Evolutionary conservation across 2,329 filamentous ascomycete genomes (phyloP), one percentile per base, ranked within the genome.

Genomic region (Golovinomyces cichoracearum): DNA sequence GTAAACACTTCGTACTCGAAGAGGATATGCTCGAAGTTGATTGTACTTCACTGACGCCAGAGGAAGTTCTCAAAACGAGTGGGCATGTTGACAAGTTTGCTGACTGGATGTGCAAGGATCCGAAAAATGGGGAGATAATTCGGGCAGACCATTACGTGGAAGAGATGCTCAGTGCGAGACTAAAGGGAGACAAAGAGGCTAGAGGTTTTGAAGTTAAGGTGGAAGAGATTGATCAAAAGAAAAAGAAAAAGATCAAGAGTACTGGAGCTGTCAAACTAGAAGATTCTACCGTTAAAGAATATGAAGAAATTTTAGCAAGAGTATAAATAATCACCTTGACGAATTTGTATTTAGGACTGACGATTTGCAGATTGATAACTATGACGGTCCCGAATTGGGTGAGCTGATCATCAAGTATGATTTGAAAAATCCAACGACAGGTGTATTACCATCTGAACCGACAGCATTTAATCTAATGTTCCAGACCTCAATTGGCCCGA

Each of bases 31-130:
- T 81, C 52, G 76, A 80, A 63, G 69, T 83, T 50, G 78, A 83
- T 60, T 93, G 84, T 68, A 90, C 83, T 35, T 90, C 88, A 66
- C 66, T 98, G 61, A 98, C 90, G 37, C 90, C 90, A 29, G 77
- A 90, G 59, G 82, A 90, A 45, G 83, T 98, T 33, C 74, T 98
- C 61, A 93, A 95, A 73, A 93, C 88, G 48, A 83, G 77, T 63
- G 90, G 90, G 54, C 90, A 98, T 67, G 90, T 95, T 55, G 88
- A 94, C 65, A 93, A 93, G 66, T 95, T 95, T 50, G 60, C 58
- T 13, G 88, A 95, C 64, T 95, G 83, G 83, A 94, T 95, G 86
- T 93, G 83, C 77, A 93, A 93, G 66, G 90, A 98, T 64, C 84
- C 88, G 53, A 92, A 93, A 72, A 93, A 80, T 59, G 90, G 90